Evolutionary conservation across 768 basidiomycete genomes (phyloP).

Genomic region (Tricholoma sp.): DNA sequence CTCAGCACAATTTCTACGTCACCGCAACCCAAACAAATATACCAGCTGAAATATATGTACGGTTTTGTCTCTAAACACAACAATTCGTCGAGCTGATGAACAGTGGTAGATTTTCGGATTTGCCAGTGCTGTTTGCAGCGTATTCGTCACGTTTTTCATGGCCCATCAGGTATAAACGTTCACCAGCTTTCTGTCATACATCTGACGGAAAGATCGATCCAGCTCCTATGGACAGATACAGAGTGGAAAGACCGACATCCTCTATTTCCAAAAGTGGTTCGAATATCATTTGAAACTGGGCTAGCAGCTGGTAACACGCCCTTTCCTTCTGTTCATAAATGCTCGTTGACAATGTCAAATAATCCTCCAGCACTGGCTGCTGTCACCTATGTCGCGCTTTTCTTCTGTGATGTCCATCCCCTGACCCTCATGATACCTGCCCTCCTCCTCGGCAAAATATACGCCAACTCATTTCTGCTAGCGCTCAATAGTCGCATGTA

Average conservation of each 20-base stretch:
- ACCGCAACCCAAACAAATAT: not conserved
- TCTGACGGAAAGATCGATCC: not conserved
- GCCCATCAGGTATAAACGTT: not conserved
- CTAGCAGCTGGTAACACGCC: not conserved
- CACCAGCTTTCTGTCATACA: not conserved
- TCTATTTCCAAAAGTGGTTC: not conserved
- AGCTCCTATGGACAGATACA: not conserved
- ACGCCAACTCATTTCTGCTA: slow-evolving; percentile 1
- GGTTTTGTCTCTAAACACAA: not conserved
- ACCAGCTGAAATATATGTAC: not conserved
- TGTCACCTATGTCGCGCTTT: slow-evolving; percentile 1
- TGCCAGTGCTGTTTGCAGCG: not conserved
- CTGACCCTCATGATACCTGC: not conserved
- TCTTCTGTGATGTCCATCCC: not conserved
- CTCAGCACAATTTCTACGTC: not conserved
- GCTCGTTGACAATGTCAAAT: not conserved
- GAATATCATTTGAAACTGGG: not conserved
- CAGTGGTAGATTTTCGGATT: not conserved
- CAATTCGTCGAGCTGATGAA: not conserved
- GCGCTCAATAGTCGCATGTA: not conserved
- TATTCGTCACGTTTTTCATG: not conserved
- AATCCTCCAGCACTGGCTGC: not conserved
- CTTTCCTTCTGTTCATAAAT: not conserved
- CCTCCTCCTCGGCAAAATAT: slow-evolving; percentile 1
- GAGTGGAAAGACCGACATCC: not conserved